Conservation (phyloP, 768 basidiomycete species). For the Rubroboletus satanas region DNA sequence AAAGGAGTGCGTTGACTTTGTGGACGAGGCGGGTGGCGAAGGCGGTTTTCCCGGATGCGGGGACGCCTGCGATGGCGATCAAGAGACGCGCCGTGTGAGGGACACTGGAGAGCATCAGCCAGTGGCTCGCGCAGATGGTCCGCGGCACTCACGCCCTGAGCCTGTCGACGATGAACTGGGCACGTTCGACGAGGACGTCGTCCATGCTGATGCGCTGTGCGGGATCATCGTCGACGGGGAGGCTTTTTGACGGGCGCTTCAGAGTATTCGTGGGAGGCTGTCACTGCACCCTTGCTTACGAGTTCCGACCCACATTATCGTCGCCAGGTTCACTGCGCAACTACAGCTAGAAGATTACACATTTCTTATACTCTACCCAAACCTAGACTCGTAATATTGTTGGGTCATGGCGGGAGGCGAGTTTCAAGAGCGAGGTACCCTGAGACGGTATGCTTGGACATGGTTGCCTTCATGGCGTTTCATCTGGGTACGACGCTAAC, state of each 20-base stretch:
- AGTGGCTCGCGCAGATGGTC: neutral
- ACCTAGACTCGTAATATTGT: neutral
- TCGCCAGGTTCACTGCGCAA: neutral
- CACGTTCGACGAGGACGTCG: constrained; percentile 36
- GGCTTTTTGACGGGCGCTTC: neutral
- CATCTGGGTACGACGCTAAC: neutral
- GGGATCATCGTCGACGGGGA: neutral
- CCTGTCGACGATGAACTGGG: constrained; percentile 34
- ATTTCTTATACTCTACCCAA: neutral
- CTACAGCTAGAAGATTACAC: neutral
- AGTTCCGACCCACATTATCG: neutral
- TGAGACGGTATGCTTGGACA: neutral
- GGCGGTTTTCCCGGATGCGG: constrained; percentile 86
- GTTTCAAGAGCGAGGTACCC: neutral
- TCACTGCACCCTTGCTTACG: neutral
- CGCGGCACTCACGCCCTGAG: constrained; percentile 35
- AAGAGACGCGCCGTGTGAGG: constrained; percentile 45
- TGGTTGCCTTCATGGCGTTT: neutral
- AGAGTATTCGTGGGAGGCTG: neutral
- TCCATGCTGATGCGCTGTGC: constrained; percentile 25
- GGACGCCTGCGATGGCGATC: constrained; percentile 72
- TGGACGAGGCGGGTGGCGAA: constrained; percentile 58
- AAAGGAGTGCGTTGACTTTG: constrained; percentile 45
- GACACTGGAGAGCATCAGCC: constrained; percentile 1
- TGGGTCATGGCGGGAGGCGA: neutral